A percentile compares a stretch with the other conserved stretches of the same genome.
Conservation (phyloP, 1,139 yeast genomes). For the Scheffersomyces lignicola region DNA sequence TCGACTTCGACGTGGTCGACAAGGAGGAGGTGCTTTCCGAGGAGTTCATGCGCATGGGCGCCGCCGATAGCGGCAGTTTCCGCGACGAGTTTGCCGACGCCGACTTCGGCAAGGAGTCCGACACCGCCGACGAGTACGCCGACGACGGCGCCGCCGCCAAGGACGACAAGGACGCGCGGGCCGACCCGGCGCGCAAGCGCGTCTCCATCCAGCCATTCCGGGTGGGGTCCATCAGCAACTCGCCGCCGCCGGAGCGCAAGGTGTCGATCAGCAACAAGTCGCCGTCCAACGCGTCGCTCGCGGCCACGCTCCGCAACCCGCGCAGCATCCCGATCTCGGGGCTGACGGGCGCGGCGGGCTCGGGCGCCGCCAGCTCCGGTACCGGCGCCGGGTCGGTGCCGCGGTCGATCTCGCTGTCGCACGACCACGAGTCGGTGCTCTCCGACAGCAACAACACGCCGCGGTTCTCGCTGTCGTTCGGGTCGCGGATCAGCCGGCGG, state of each 20-base stretch:
- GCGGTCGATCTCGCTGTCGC: constrained; percentile 42
- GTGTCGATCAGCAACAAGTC: constrained; percentile 48
- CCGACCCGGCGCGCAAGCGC: neutral
- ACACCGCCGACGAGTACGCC: constrained; percentile 5
- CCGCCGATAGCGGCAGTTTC: constrained; percentile 10
- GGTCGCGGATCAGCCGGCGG: constrained; percentile 50
- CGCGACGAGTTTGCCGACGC: constrained; percentile 6
- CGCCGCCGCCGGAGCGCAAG: constrained; percentile 47
- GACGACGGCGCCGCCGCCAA: neutral
- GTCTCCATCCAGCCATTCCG: constrained; percentile 53
- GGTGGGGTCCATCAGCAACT: constrained; percentile 58
- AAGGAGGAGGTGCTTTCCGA: constrained; percentile 63
- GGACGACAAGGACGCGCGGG: neutral
- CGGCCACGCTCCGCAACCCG: constrained; percentile 53
- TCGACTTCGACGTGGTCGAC: constrained; percentile 66
- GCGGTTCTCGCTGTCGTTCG: constrained; percentile 56
- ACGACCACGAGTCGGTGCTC: constrained; percentile 22
- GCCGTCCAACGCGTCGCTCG: constrained; percentile 56
- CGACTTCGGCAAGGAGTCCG: constrained; percentile 7
- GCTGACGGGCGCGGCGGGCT: constrained; percentile 19
- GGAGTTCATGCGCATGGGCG: constrained; percentile 55
- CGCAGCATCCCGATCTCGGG: constrained; percentile 32
- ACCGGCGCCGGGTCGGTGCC: constrained; percentile 28
- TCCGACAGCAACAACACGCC: constrained; percentile 36
- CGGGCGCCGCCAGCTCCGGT: constrained; percentile 26